Conservation (phyloP, 371 early-diverging fungal genomes). For the Basidiobolus heterosporus region DNA sequence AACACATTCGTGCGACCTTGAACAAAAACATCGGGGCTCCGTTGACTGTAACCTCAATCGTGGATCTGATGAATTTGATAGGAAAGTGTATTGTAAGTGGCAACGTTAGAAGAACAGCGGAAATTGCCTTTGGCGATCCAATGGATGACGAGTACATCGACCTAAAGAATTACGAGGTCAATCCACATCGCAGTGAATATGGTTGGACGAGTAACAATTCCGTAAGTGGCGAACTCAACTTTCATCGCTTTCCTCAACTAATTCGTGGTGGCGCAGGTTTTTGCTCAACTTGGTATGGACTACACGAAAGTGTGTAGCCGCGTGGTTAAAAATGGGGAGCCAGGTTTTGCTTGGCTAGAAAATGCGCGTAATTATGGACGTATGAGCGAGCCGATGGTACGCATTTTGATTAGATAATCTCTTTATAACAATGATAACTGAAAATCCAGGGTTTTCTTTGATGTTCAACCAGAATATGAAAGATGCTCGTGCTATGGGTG, state of each 20-base stretch:
- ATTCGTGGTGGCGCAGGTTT: conserved; percentile 4
- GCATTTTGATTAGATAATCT: not conserved
- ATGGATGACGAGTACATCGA: conserved; percentile 13
- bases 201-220: conserved; percentile 25
- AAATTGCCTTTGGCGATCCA: conserved; percentile 21
- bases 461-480: conserved; percentile 1
- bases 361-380: conserved; percentile 16
- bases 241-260: not conserved
- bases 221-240: not conserved
- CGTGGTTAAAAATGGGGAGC: conserved; percentile 16
- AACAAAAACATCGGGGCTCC: conserved; percentile 4
- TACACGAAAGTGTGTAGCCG: conserved; percentile 10
- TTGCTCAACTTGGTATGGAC: conserved; percentile 14
- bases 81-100: conserved; percentile 22
- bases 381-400: conserved; percentile 11
- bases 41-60: conserved; percentile 13
- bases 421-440: conserved; percentile 1
- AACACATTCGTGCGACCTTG: conserved; percentile 6
- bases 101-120: conserved; percentile 20
- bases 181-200: conserved; percentile 16
- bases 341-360: conserved; percentile 21
- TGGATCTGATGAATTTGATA: conserved; percentile 21
- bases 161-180: conserved; percentile 17
- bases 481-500: conserved; percentile 15
- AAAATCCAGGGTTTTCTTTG: not conserved